Conservation (phyloP, 352 stramenopile species). For the Phytophthora fragariae region DNA sequence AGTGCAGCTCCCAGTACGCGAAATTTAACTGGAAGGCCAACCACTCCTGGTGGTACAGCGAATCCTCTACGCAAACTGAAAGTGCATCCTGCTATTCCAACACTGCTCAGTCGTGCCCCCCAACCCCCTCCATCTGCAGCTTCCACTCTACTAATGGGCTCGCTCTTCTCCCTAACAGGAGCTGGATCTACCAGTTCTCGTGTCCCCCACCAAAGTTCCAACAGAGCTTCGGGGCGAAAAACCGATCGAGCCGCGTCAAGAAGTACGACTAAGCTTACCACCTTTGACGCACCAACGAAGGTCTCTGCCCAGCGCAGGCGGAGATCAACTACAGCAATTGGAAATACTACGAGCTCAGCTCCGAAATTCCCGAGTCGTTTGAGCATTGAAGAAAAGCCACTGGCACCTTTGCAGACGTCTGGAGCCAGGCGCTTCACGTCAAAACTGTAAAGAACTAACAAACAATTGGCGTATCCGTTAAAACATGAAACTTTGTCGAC, state of each 20-base stretch:
- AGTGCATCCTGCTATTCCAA: constrained; percentile 21
- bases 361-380: neutral
- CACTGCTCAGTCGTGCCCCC: constrained; percentile 8
- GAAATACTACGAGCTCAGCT: neutral
- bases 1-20: neutral
- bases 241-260: neutral
- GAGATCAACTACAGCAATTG: constrained; percentile 2
- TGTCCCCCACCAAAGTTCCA: neutral
- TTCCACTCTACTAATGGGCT: constrained; percentile 25
- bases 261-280: neutral
- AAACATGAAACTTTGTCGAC: neutral
- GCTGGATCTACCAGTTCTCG: constrained; percentile 4
- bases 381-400: constrained; percentile 4
- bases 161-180: neutral
- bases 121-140: constrained; percentile 29
- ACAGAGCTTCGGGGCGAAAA: constrained; percentile 8
- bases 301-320: constrained; percentile 24
- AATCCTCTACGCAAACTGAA: constrained; percentile 33
- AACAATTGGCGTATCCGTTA: neutral
- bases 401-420: neutral
- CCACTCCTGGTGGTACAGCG: constrained; percentile 1
- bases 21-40: constrained; percentile 6
- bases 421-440: constrained; percentile 15
- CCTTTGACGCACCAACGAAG: constrained; percentile 30
- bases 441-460: neutral